phyloP scores from a whole-genome alignment of 768 basidiomycete species.

The Suillus alpinus region DNA sequence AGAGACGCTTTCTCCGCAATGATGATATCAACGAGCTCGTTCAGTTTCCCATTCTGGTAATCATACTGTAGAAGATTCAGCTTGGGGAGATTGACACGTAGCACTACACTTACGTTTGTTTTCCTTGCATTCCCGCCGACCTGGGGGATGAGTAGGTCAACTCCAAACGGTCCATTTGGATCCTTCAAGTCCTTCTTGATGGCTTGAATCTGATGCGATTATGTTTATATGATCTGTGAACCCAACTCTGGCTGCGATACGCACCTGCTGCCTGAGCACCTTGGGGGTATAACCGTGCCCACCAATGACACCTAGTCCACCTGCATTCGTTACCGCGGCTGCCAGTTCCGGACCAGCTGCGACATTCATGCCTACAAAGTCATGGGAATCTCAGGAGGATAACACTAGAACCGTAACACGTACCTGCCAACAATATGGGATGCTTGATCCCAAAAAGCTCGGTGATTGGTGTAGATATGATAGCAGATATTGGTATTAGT shows the following conservation, averaged over 20 bases:
- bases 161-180: slow-evolving; percentile 82
- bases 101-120: slow-evolving; percentile 64
- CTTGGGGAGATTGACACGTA: neutral
- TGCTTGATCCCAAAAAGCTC: slow-evolving; percentile 87
- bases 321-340: slow-evolving; percentile 92
- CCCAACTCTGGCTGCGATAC: slow-evolving; percentile 11
- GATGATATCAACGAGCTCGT: slow-evolving; percentile 84
- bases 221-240: slow-evolving; percentile 13
- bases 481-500: slow-evolving; percentile 69
- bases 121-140: slow-evolving; percentile 86
- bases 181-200: slow-evolving; percentile 73
- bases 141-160: slow-evolving; percentile 86
- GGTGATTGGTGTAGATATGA: slow-evolving; percentile 84
- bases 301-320: slow-evolving; percentile 90
- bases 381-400: slow-evolving; percentile 19
- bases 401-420: slow-evolving; percentile 24
- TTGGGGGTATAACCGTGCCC: slow-evolving; percentile 86
- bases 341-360: slow-evolving; percentile 80
- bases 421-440: slow-evolving; percentile 82
- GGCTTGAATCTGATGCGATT: slow-evolving; percentile 52
- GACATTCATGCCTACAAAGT: slow-evolving; percentile 54
- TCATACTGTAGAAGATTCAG: slow-evolving; percentile 52
- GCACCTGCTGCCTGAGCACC: slow-evolving; percentile 72
- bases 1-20: slow-evolving; percentile 86
- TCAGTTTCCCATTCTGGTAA: slow-evolving; percentile 85